A percentile compares a stretch with the other conserved stretches of the same genome.
Evolutionary conservation across 805 yeast genomes (phyloP).

Genomic region (Pichia paraexigua): DNA sequence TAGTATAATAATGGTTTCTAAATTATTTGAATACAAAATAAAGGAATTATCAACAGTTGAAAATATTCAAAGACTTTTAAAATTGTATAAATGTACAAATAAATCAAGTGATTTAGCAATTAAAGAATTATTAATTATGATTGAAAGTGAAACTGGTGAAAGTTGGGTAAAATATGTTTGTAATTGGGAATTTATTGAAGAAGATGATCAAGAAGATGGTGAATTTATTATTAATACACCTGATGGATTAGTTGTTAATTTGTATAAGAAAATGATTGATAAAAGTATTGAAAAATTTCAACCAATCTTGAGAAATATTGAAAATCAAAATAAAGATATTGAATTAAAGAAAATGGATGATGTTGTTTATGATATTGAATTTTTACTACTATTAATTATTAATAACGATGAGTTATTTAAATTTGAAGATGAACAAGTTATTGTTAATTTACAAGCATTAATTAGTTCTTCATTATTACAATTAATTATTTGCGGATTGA

Average conservation of each 20-base stretch:
- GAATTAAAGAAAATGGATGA: constrained; percentile 8
- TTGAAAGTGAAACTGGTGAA: constrained; percentile 42
- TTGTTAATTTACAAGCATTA: constrained; percentile 47
- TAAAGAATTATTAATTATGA: constrained; percentile 41
- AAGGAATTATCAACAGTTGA: constrained; percentile 37
- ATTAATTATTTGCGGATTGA: constrained; percentile 39
- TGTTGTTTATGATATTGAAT: constrained; percentile 59
- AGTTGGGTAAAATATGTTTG: constrained; percentile 63
- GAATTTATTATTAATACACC: constrained; percentile 39
- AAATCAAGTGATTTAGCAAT: constrained; percentile 55
- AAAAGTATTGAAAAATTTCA: constrained; percentile 38
- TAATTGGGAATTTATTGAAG: constrained; percentile 48
- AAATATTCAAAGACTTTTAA: constrained; percentile 43
- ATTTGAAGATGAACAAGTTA: constrained; percentile 14
- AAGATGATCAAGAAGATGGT: constrained; percentile 32
- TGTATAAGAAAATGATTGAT: constrained; percentile 41
- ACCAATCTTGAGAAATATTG: constrained; percentile 19
- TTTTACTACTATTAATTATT: constrained; percentile 50
- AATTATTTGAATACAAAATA: constrained; percentile 42
- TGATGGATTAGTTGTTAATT: constrained; percentile 40
- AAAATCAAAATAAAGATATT: constrained; percentile 14
- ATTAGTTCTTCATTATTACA: constrained; percentile 51
- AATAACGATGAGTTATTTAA: constrained; percentile 58
- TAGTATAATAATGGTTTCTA: constrained; percentile 39
- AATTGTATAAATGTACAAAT: constrained; percentile 56